Percentiles rank a stretch among this genome's conserved stretches.
Evolutionary conservation across 768 basidiomycete genomes (phyloP).

Genomic region (Coprinellus micaceus): DNA sequence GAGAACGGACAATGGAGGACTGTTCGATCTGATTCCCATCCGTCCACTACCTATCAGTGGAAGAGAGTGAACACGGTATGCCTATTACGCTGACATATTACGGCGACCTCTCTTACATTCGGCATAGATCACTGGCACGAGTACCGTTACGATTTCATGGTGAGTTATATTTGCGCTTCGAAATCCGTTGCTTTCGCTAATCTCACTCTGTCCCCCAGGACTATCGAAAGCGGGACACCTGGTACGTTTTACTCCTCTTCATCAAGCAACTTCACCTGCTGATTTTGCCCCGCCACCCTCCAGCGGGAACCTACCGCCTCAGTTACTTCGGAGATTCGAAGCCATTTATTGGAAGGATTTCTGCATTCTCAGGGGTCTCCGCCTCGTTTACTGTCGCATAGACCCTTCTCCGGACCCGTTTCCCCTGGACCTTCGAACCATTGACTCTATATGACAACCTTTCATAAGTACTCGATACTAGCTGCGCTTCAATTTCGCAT

Average conservation of each 20-base stretch:
- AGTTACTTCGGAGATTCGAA: slow-evolving; percentile 77
- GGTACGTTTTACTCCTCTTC: slow-evolving; percentile 32
- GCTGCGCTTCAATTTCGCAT: not conserved
- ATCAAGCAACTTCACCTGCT: slow-evolving; percentile 9
- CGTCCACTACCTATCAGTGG: slow-evolving; percentile 71
- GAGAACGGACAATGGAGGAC: slow-evolving; percentile 48
- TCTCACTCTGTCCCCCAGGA: slow-evolving; percentile 35
- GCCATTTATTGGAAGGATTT: slow-evolving; percentile 57
- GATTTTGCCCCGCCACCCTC: slow-evolving; percentile 2
- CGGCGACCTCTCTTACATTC: slow-evolving; percentile 4
- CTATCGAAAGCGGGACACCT: slow-evolving; percentile 58
- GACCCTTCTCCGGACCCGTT: slow-evolving; percentile 10
- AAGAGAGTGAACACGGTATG: slow-evolving; percentile 50
- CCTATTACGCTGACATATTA: slow-evolving; percentile 11
- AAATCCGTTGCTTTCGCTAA: slow-evolving; percentile 8
- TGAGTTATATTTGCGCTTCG: slow-evolving; percentile 25
- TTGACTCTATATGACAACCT: slow-evolving; percentile 9
- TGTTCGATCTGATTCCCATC: slow-evolving; percentile 73
- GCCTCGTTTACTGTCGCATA: slow-evolving; percentile 57
- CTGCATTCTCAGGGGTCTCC: slow-evolving; percentile 59
- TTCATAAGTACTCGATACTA: slow-evolving; percentile 8
- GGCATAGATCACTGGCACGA: slow-evolving; percentile 51
- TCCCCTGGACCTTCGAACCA: not conserved
- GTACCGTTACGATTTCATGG: slow-evolving; percentile 67
- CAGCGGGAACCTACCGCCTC: slow-evolving; percentile 70